These are phyloP conservation scores for Penicillium concentricum DNA, from an alignment of 2,329 filamentous ascomycete species.

Conservation along the genomic window DNA sequence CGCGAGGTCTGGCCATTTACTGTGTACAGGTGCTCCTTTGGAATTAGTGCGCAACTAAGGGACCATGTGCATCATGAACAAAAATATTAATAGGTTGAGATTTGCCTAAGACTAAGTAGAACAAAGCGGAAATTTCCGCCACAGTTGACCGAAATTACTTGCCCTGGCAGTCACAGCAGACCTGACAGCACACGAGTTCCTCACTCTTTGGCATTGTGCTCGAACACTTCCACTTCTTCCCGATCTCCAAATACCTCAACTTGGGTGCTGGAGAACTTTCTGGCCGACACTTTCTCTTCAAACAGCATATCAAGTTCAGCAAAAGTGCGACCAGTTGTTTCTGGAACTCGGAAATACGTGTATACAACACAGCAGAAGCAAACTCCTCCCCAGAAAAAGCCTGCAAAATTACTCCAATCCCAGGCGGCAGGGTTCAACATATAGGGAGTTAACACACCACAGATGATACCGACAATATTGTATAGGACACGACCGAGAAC, in stretches of 20 bases:
- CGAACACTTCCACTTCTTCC: neutral
- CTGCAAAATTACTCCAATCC: conserved; percentile 37
- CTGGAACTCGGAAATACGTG: conserved; percentile 46
- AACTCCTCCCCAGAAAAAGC: conserved; percentile 44
- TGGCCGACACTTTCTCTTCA: conserved; percentile 36
- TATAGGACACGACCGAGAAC: conserved; percentile 53
- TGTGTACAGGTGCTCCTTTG: too few relatives aligned
- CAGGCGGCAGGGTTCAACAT: conserved; percentile 55
- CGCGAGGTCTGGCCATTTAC: too few relatives aligned
- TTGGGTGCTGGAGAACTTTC: conserved; percentile 44
- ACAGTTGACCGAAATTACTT: neutral
- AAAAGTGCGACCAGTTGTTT: conserved; percentile 43
- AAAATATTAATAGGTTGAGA: too few relatives aligned
- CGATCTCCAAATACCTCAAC: neutral
- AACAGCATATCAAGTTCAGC: conserved; percentile 44
- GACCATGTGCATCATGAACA: too few relatives aligned
- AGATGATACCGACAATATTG: conserved; percentile 51
- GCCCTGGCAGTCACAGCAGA: neutral
- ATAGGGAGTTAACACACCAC: conserved; percentile 73
- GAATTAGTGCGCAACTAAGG: too few relatives aligned
- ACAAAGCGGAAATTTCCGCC: neutral
- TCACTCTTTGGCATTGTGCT: neutral
- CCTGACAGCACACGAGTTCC: neutral
- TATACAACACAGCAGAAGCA: conserved; percentile 38
- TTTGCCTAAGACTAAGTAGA: neutral